These are phyloP conservation scores for Bondarzewia mesenterica DNA, from an alignment of 1,284 basidiomycete genomes.

Conservation along the genomic window DNA sequence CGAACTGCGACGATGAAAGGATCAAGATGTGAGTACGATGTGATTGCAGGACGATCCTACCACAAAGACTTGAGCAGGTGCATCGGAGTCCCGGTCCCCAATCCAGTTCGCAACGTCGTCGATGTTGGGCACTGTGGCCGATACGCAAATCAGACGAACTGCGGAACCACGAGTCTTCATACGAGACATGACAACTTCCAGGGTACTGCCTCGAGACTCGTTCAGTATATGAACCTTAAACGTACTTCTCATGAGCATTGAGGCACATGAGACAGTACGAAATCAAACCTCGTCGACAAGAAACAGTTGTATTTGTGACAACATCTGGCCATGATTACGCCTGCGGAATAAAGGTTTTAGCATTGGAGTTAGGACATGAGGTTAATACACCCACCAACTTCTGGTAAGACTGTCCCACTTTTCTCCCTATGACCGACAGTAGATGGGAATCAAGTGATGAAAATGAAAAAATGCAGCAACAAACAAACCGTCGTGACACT, in stretches of 20 bases:
- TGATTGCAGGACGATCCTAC: conserved; percentile 26
- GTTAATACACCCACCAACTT: conserved; percentile 45
- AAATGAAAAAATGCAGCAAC: conserved; percentile 8
- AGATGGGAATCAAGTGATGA: conserved; percentile 1
- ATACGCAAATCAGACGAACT: conserved; percentile 82
- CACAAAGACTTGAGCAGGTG: conserved; percentile 65
- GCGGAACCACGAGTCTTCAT: conserved; percentile 72
- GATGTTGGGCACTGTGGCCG: conserved; percentile 93
- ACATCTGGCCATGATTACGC: conserved; percentile 53
- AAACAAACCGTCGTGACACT: conserved; percentile 73
- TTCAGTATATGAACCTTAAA: conserved; percentile 85
- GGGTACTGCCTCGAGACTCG: conserved; percentile 81
- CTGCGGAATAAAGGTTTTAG: no score
- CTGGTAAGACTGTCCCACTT: conserved; percentile 93
- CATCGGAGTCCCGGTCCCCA: conserved; percentile 35
- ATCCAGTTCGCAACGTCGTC: conserved; percentile 89
- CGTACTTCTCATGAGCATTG: not conserved
- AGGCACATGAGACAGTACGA: not conserved
- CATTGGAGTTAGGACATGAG: no score
- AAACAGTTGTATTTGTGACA: conserved; percentile 69
- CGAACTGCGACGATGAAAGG: conserved; percentile 54
- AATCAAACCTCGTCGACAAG: conserved; percentile 81
- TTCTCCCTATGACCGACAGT: no score
- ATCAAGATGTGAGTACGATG: not conserved
- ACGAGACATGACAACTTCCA: conserved; percentile 91